Conservation (phyloP, 257 asterid genomes). For the Jaltomata sinuosa region DNA sequence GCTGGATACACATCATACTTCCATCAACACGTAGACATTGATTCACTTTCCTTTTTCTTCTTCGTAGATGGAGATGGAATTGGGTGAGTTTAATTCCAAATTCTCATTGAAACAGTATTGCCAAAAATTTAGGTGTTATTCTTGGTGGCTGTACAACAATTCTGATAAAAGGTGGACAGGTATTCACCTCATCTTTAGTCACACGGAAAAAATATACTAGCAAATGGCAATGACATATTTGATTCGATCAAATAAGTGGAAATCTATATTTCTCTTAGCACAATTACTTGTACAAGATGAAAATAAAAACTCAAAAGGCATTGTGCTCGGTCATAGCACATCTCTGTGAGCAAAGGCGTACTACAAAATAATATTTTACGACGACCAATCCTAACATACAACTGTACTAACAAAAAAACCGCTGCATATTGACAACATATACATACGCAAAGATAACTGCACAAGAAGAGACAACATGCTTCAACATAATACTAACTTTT, state of each 20-base stretch:
- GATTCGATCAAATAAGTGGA: background rate
- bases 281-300: background rate
- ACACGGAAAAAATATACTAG: background rate
- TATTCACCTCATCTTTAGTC: background rate
- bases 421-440: background rate
- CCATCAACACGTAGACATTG: background rate
- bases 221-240: background rate
- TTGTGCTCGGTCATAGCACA: background rate
- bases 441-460: background rate
- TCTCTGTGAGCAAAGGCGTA: background rate
- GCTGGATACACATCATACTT: too few species aligned
- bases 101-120: background rate
- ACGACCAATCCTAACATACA: background rate
- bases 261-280: background rate
- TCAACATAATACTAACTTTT: background rate
- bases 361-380: background rate
- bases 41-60: background rate
- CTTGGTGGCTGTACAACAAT: background rate
- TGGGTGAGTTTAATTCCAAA: background rate
- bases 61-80: background rate
- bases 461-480: background rate
- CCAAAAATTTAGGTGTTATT: background rate
- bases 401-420: background rate
- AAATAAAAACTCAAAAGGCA: background rate
- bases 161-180: background rate